These are phyloP conservation scores for Aspergillus conjunctus DNA, from an alignment of 495 filamentous ascomycete genomes.

Conservation along the genomic window DNA sequence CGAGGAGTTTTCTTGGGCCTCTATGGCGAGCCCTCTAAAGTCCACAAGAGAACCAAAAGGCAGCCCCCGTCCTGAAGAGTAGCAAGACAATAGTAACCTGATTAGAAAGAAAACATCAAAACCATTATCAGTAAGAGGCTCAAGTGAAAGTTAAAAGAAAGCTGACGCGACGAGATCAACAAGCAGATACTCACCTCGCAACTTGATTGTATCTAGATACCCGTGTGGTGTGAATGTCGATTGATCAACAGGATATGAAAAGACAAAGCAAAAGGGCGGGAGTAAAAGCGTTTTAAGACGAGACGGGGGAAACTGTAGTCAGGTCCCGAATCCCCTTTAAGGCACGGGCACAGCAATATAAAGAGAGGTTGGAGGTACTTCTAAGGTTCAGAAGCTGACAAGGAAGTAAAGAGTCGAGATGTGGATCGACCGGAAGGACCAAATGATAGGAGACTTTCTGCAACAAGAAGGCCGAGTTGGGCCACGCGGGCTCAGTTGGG, in stretches of 20 bases:
- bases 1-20: not conserved
- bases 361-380: conserved; percentile 8
- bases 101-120: not conserved
- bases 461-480: conserved; percentile 17
- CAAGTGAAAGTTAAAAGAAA: not conserved
- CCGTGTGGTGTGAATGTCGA: not conserved
- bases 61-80: not conserved
- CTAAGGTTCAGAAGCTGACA: not conserved
- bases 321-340: conserved; percentile 5
- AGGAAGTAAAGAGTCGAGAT: conserved; percentile 3
- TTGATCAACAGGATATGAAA: not conserved
- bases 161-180: not conserved
- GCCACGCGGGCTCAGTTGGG: conserved; percentile 21
- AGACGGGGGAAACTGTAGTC: not conserved
- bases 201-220: not conserved
- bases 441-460: conserved; percentile 14
- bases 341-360: not conserved
- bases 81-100: not conserved
- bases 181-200: not conserved
- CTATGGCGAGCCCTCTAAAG: not conserved
- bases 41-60: not conserved
- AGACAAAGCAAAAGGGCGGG: not conserved
- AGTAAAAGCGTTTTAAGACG: not conserved
- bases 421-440: conserved; percentile 1
- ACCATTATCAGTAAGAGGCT: not conserved